A percentile compares a stretch with the other conserved stretches of the same genome.
phyloP scores from a whole-genome alignment of 345 rosid genomes.

The Melaleuca alternifolia region DNA sequence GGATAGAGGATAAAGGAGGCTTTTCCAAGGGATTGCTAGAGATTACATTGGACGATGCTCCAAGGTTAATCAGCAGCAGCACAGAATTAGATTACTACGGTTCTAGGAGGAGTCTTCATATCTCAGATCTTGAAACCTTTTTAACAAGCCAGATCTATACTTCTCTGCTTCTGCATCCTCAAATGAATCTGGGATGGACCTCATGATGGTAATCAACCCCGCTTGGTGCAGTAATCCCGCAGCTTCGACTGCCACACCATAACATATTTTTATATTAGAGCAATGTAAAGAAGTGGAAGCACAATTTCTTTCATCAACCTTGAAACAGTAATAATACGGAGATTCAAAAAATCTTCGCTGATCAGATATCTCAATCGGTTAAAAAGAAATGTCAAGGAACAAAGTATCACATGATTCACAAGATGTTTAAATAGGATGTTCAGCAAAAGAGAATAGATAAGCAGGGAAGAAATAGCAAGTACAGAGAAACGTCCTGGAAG shows the following conservation, averaged over 20 bases:
- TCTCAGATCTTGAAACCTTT: constrained; percentile 51
- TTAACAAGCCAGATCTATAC: constrained; percentile 46
- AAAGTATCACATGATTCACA: neutral
- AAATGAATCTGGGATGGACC: constrained; percentile 41
- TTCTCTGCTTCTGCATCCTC: constrained; percentile 46
- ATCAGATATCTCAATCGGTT: neutral
- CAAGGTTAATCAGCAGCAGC: neutral
- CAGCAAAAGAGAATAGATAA: no score
- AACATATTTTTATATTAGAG: neutral
- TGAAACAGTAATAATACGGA: neutral
- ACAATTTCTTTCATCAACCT: neutral
- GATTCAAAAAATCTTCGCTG: neutral
- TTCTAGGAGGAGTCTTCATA: constrained; percentile 1
- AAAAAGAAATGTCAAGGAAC: neutral
- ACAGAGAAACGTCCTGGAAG: neutral
- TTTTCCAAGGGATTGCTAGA: neutral
- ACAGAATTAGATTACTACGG: neutral
- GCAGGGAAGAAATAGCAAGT: neutral
- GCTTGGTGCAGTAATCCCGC: constrained; percentile 39
- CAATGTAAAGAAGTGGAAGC: neutral
- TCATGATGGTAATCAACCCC: constrained; percentile 48
- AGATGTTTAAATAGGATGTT: neutral
- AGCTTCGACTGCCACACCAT: constrained; percentile 58
- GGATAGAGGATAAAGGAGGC: neutral
- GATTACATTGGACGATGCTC: neutral